phyloP scores from a whole-genome alignment of 2,329 filamentous ascomycete genomes.

The Diplodia seriata region DNA sequence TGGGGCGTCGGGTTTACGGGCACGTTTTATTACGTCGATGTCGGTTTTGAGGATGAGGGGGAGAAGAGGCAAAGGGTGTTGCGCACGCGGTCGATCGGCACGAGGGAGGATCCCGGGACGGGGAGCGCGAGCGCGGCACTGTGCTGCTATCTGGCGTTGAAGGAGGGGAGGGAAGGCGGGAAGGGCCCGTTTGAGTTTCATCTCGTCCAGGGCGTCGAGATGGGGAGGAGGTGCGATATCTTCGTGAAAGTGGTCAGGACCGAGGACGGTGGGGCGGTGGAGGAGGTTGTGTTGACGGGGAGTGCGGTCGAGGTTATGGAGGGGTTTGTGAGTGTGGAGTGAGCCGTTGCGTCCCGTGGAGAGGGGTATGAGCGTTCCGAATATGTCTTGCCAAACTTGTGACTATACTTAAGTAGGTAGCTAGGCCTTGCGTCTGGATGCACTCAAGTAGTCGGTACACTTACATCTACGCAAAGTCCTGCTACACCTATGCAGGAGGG shows the following conservation, averaged over 20 bases:
- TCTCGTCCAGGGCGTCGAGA: slow-evolving; percentile 56
- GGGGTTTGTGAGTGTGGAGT: slow-evolving; percentile 37
- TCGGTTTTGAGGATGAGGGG: slow-evolving; percentile 28
- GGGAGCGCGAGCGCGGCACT: slow-evolving; percentile 59
- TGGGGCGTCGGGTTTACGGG: slow-evolving; percentile 63
- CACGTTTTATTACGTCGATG: slow-evolving; percentile 66
- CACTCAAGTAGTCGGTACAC: too few relatives aligned
- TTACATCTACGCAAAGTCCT: not conserved
- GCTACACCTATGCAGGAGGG: too few relatives aligned
- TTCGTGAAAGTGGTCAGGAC: slow-evolving; percentile 55
- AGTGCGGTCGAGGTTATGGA: slow-evolving; percentile 54
- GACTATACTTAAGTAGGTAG: too few relatives aligned
- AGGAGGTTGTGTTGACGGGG: slow-evolving; percentile 52
- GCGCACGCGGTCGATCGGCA: slow-evolving; percentile 66
- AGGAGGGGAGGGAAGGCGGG: slow-evolving; percentile 40
- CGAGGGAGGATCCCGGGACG: slow-evolving; percentile 59
- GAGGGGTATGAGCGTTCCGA: too few relatives aligned
- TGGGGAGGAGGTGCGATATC: slow-evolving; percentile 59
- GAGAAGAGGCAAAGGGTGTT: slow-evolving; percentile 42
- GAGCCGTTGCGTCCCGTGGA: not conserved
- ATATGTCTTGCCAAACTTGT: too few relatives aligned
- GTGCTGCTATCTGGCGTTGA: slow-evolving; percentile 52
- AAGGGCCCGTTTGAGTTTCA: slow-evolving; percentile 12
- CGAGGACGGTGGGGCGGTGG: slow-evolving; percentile 45
- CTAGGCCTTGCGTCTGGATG: too few relatives aligned